Base-by-base conservation (phyloP, 2,329 filamentous ascomycete species). In the Paecilomyces dactylethromorphus region DNA sequence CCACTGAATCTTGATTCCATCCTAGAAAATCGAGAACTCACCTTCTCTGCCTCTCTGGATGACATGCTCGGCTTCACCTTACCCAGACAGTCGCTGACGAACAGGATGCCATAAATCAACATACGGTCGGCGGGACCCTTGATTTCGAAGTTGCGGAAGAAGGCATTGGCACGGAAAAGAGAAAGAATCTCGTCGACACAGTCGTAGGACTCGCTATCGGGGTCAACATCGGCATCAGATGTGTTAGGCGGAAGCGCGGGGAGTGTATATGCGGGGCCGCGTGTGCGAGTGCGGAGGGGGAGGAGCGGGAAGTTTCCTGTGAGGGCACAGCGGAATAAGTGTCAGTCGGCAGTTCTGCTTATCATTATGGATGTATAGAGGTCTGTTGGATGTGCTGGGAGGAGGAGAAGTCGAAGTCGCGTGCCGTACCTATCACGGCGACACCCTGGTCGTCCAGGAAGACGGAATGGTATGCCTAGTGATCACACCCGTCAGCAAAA, bases 71-170 rank as follows among this genome's bases (percentile, higher is more conserved):
- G 88, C 79, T 88, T 91, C 72, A 97, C 92, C 83, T 94, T 95
- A 69, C 83, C 81, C 72, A 99, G 79, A 69, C 91, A 92, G 76
- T 97, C 92, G 77, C 88, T 93, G 69, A 97, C 84, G 77, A 93
- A 97, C 72, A 96, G 84, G 74, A 97, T 99, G 63, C 93, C 93
- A 79, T 99, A 99, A 71, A 97, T 92, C 66, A 99, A 83, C 70
- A 97, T 86, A 49, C 94, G 85, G 78, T 99, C 94, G 59, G 94
- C 93, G 26, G 91, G 90, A 13, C 94, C 94, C 78, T 96, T 93
- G 80, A 97, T 96, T 82, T 97, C 94, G 70, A 99, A 99, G 83
- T 97, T 99, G 70, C 94, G 90, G 84, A 97, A 99, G 78, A 99
- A 93, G 61, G 93, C 97, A 81, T 99, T 97, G 69, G 94, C 93